Evolutionary conservation across 2,329 filamentous ascomycete species (phyloP).

Genomic region (Diaporthe velutina): DNA sequence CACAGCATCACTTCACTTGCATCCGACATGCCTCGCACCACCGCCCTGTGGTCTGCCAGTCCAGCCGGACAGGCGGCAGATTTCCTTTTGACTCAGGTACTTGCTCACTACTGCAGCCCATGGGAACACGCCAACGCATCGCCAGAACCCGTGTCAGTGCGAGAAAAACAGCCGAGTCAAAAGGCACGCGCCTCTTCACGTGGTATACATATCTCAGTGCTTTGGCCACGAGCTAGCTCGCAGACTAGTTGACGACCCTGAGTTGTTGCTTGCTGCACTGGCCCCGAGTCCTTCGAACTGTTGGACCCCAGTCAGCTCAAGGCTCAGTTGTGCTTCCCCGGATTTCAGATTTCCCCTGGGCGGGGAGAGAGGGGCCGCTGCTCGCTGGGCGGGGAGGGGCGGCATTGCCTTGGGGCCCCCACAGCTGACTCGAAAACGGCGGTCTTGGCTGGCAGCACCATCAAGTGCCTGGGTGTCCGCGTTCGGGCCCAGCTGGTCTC

Average conservation of each 20-base stretch:
- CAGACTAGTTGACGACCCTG: no score
- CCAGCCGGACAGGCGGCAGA: neutral
- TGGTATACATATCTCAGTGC: neutral
- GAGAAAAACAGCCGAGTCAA: neutral
- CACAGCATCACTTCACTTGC: neutral
- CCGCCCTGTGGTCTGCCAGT: neutral
- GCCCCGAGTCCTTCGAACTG: neutral
- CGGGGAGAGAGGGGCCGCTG: slow-evolving; percentile 14
- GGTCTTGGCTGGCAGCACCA: slow-evolving; percentile 22
- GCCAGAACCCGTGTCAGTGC: neutral
- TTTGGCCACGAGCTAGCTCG: no score
- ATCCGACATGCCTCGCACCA: neutral
- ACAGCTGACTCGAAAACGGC: slow-evolving; percentile 25
- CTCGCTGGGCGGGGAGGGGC: slow-evolving; percentile 5
- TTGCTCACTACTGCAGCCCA: neutral
- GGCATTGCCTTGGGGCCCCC: neutral
- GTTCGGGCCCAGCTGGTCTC: slow-evolving; percentile 1
- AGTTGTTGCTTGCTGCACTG: neutral
- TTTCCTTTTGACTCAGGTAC: slow-evolving; percentile 6
- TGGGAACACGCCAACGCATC: neutral
- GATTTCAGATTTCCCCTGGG: neutral
- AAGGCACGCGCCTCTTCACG: neutral
- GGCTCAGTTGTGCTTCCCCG: slow-evolving; percentile 2
- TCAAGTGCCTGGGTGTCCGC: neutral
- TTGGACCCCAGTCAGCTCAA: neutral